Evolutionary conservation across 208 protist species (phyloP).

Genomic region (Plasmodiophora brassicae): DNA sequence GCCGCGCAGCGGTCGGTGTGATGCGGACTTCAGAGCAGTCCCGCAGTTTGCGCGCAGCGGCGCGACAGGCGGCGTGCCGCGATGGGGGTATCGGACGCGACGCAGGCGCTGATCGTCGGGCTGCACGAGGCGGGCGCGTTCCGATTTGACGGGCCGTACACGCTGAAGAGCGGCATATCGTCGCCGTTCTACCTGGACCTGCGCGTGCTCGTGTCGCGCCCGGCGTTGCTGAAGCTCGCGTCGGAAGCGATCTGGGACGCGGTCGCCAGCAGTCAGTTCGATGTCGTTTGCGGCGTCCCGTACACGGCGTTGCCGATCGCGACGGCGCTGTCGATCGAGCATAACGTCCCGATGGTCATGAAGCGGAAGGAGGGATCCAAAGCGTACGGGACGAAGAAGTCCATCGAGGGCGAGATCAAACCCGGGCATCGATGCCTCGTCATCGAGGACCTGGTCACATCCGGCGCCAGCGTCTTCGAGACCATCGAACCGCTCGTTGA

Average conservation of each 20-base stretch:
- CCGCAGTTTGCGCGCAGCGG: no score
- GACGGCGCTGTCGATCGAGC: constrained; percentile 77
- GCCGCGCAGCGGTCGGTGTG: no score
- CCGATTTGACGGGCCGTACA: constrained; percentile 74
- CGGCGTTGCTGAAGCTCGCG: constrained; percentile 47
- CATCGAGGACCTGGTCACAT: constrained; percentile 89
- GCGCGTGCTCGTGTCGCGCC: constrained; percentile 77
- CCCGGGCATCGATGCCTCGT: constrained; percentile 76
- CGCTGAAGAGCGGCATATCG: constrained; percentile 83
- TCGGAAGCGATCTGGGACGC: constrained; percentile 51
- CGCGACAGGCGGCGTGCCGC: no score
- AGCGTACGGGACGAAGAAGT: constrained; percentile 83
- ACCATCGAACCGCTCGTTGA: constrained; percentile 77
- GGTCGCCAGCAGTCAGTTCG: background rate
- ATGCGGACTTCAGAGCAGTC: no score
- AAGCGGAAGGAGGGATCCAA: constrained; percentile 78
- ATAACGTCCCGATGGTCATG: constrained; percentile 72
- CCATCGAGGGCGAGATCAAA: constrained; percentile 84
- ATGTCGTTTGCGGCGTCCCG: constrained; percentile 72
- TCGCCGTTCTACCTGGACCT: constrained; percentile 92
- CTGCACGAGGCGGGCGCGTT: background rate
- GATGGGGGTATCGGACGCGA: no score
- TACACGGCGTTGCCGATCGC: constrained; percentile 89
- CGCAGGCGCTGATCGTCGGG: background rate
- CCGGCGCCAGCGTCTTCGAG: constrained; percentile 83